A percentile compares a stretch with the other conserved stretches of the same genome.
Conservation (phyloP, 2,329 filamentous ascomycete genomes). For the Teratosphaeria epicoccoides region DNA sequence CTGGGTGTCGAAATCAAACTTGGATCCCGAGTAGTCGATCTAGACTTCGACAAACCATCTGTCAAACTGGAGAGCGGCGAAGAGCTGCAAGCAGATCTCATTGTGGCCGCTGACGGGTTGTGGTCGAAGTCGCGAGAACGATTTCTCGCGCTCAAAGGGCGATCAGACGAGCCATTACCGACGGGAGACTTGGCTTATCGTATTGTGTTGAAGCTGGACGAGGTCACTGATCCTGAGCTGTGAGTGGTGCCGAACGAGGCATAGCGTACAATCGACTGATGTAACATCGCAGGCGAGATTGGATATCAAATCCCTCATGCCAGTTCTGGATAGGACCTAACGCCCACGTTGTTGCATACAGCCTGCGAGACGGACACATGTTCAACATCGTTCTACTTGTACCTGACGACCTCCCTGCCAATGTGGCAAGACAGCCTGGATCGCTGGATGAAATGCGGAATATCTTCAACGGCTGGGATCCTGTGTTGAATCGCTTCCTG, state of each 20-base stretch:
- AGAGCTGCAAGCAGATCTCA: conserved; percentile 40
- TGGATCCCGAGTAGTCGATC: conserved; percentile 35
- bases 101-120: conserved; percentile 55
- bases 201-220: conserved; percentile 44
- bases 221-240: conserved; percentile 43
- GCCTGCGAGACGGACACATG: conserved; percentile 46
- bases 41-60: conserved; percentile 40
- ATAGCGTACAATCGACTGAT: background rate
- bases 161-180: conserved; percentile 39
- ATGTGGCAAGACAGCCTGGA: conserved; percentile 42
- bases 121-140: conserved; percentile 48
- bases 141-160: conserved; percentile 33
- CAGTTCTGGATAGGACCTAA: conserved; percentile 56
- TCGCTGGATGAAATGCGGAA: conserved; percentile 50
- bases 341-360: conserved; percentile 53
- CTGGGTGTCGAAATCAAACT: conserved; percentile 45
- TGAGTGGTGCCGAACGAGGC: conserved; percentile 8
- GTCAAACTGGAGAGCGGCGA: conserved; percentile 33
- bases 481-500: conserved; percentile 39
- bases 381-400: conserved; percentile 57
- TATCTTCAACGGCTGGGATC: conserved; percentile 55
- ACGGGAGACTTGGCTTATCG: conserved; percentile 58
- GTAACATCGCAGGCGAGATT: conserved; percentile 21
- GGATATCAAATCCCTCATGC: conserved; percentile 43
- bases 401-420: conserved; percentile 50